phyloP scores from a whole-genome alignment of 2,329 filamentous ascomycete species.

The Fusarium albidum region DNA sequence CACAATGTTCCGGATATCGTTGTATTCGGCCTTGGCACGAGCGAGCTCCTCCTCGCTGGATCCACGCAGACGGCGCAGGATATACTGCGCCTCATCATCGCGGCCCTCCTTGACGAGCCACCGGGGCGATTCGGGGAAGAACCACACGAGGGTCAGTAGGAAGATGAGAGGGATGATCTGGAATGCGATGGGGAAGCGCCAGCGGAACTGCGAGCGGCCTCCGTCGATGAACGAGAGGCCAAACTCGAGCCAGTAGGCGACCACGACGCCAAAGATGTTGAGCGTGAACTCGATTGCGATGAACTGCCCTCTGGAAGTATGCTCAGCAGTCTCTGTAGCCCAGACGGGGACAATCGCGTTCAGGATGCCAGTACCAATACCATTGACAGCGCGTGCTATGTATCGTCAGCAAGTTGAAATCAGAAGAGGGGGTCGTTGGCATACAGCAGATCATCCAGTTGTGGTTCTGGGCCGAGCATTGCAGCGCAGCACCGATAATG shows the following conservation, averaged over 20 bases:
- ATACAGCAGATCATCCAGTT: conserved; percentile 49
- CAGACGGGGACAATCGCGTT: conserved; percentile 76
- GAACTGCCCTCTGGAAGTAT: conserved; percentile 72
- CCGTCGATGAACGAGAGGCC: conserved; percentile 68
- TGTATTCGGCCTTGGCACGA: conserved; percentile 69
- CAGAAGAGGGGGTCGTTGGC: conserved; percentile 26
- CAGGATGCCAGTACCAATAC: conserved; percentile 70
- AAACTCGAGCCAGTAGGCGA: conserved; percentile 67
- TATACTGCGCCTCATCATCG: conserved; percentile 71
- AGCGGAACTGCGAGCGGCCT: conserved; percentile 65
- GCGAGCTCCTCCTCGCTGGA: conserved; percentile 59
- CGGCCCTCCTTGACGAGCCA: conserved; percentile 73
- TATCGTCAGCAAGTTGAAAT: not conserved
- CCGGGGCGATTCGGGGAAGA: conserved; percentile 75
- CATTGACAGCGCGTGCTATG: conserved; percentile 40
- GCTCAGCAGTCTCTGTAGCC: conserved; percentile 74
- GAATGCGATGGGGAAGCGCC: conserved; percentile 75
- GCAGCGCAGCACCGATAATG: conserved; percentile 20
- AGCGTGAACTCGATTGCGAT: conserved; percentile 68
- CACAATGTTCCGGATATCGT: conserved; percentile 70
- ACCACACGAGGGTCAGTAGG: conserved; percentile 65
- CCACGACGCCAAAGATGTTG: conserved; percentile 46
- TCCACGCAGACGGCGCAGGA: conserved; percentile 71
- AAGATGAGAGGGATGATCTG: conserved; percentile 71
- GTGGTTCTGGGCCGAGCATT: conserved; percentile 27